These are phyloP conservation scores for Leishmania guyanensis DNA, from an alignment of 208 protist genomes.

Conservation along the genomic window DNA sequence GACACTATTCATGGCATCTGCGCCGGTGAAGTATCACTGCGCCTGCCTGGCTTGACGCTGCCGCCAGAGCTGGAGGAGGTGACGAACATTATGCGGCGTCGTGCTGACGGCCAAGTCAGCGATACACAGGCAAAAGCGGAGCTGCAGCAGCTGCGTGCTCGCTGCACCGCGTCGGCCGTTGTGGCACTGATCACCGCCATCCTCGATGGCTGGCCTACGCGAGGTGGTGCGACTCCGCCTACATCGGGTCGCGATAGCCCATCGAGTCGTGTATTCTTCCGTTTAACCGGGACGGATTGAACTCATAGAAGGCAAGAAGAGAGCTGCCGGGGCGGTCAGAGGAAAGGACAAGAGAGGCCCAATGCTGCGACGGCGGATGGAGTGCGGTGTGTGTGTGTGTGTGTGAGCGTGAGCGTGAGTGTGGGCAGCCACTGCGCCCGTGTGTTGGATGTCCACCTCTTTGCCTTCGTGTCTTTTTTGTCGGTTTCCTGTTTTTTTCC, in stretches of 20 bases:
- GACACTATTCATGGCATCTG: conserved; percentile 40
- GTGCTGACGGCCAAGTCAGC: conserved; percentile 23
- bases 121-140: conserved; percentile 40
- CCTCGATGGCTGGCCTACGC: conserved; percentile 30
- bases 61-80: conserved; percentile 51
- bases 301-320: background rate
- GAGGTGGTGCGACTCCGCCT: background rate
- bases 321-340: background rate
- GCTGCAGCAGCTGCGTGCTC: conserved; percentile 45
- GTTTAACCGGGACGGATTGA: conserved; percentile 66
- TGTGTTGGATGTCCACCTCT: background rate
- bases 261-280: conserved; percentile 64
- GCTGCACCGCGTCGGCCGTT: conserved; percentile 43
- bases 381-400: background rate
- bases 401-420: background rate
- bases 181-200: conserved; percentile 59
- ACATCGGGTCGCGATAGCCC: conserved; percentile 9
- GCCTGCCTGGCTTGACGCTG: conserved; percentile 55
- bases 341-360: background rate
- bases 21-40: conserved; percentile 56
- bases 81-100: conserved; percentile 36
- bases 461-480: background rate
- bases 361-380: background rate
- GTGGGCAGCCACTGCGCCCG: too few relatives aligned
- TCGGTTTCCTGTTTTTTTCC: background rate